Evolutionary conservation across 495 filamentous ascomycete genomes (phyloP), one percentile per base, ranked within the genome.

Genomic region (Elasticomyces elasticus): DNA sequence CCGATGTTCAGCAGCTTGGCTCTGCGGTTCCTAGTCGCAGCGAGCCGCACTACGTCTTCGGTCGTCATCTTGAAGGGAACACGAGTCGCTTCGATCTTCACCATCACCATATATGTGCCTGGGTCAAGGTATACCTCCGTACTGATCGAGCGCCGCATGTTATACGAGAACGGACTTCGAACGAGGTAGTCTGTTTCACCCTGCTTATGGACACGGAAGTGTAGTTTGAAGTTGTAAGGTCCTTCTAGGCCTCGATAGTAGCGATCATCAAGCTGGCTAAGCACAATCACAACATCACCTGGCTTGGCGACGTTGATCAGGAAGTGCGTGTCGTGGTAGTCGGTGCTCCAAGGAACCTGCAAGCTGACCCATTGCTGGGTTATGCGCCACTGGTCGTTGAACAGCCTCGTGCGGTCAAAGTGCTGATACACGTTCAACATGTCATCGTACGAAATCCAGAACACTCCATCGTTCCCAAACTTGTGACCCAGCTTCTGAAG

Each of bases 391-490:
- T 84, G 79, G 0, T 76, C 71, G 15, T 82, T 84, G 59, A 95
- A 95, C 0, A 95, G 78, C n/a, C 90, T 78, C 1, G 89, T 95
- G 22, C 88, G 82, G 59, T 91, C 84, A 44, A 95, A 85, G 57
- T 79, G 77, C 56, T 84, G 79, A 59, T 86, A 95, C 59, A 89
- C 86, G 31, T 80, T 78, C 5, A 95, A 75, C 19, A 95, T 75
- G 62, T 95, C 89, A 22, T 84, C 74, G 64, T 89, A 94, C 2
- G 73, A 78, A 24, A 84, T 84, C 81, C 81, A 83, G 59, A 84
- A 84, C 55, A 82, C 82, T 1, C 88, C 89, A 62, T 94, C 90
- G 61, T 95, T 84, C 25, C 90, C 89, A 66, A 95, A 95, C 40
- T 76, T 80, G 61, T 95, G 89, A 25, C 78, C 74, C 0, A 96